Evolutionary conservation across 257 asterid species (phyloP), one percentile per base, ranked within the genome.

Genomic region (Rehmannia glutinosa): DNA sequence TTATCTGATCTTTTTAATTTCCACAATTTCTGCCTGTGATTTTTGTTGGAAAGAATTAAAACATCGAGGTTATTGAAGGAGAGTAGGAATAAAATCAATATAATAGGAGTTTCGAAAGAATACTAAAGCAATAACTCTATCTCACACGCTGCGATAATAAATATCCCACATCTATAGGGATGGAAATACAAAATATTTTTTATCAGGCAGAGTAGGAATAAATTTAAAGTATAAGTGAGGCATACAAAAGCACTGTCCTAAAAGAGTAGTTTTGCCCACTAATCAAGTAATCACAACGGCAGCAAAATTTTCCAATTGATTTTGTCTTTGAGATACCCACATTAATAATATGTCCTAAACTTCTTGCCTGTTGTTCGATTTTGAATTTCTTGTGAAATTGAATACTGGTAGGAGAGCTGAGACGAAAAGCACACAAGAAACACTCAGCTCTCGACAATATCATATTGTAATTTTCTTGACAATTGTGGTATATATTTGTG

Each of bases 331-430:
- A 27, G 52, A 28, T 43, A 21, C 17, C 5, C 6, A 16, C 45
- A 12, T 15, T 17, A 47, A 19, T 46, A 62, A 46, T 52, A 8
- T 27, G 1, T 21, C 51, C 45, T 17, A 7, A 35, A n/a, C 39
- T 17, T 61, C 68, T 60, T 38, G 55, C 62, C 32, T 58, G 33
- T 51, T 32, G 38, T n/a, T n/a, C n/a, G n/a, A n/a, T n/a, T n/a
- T n/a, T 43, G 19, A 42, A 62, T 43, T 60, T 43, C 32, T 62
- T 24, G 55, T 24, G 9, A 35, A 15, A 25, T 5, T 10, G 16
- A 41, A 28, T 28, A 28, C 5, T n/a, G n/a, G n/a, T n/a, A n/a
- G n/a, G n/a, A n/a, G n/a, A n/a, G n/a, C n/a, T n/a, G n/a, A n/a
- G n/a, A n/a, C n/a, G n/a, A n/a, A n/a, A n/a, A n/a, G n/a, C n/a